Base-by-base conservation (phyloP, 768 basidiomycete genomes). In the Hydnum rufescens region DNA sequence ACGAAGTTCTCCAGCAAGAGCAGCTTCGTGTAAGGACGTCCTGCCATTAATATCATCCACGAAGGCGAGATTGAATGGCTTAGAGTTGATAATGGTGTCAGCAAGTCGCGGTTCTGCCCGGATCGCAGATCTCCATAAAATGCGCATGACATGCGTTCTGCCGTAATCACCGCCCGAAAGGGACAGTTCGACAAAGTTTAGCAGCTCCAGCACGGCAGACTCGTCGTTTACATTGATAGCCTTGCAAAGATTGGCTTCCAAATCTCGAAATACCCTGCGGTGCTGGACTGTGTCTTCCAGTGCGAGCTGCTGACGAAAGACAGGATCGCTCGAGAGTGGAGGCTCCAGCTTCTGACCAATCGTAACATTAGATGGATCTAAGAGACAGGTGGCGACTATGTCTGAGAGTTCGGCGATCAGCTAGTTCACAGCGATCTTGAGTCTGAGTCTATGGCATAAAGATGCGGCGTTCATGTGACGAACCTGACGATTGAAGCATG, bases 31-130 rank as follows among this genome's bases (percentile, higher is more conserved):
- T 22, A 97, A 73, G 58, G 86, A 88, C 2, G 84, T 92, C 32
- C 95, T 77, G 39, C 83, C 86, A 63, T 96, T 97, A 69, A 99
- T 99, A 59, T 96, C 90, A 62, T 97, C 95, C 46, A 96, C 73
- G 62, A 88, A 96, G 46, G 73, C 71, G 63, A 88, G 97, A 64
- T 96, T 86, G 62, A 96, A 87, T 0, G 80, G 77, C 13, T 66
- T 68, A 25, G 80, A 76, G 30, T 77, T 67, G 28, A 90, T 67
- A 44, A 89, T 82, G 49, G 87, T 67, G 60, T 87, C 79, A 19
- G 74, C 80, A 42, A 85, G 68, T n/a, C 75, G 74, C 2, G 70
- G 64, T 44, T 80, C 78, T 5, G 88, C 85, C 56, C 86, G 82
- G 49, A 89, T 76, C 54, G 84, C 77, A 13, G 86, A 79, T 61